Conservation (phyloP, 768 basidiomycete genomes). For the Amylocystis lapponica region DNA sequence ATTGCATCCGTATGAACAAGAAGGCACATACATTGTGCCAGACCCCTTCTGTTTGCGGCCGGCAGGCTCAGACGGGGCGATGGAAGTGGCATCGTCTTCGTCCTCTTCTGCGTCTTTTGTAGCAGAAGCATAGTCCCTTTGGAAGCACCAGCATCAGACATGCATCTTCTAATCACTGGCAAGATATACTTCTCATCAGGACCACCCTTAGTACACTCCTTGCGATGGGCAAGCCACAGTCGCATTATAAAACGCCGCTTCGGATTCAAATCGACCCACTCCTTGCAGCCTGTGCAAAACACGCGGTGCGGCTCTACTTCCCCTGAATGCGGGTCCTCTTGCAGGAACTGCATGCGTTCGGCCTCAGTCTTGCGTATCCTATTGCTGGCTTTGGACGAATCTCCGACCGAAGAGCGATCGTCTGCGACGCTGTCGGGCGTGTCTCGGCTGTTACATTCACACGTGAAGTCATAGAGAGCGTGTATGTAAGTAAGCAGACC, state of each 20-base stretch:
- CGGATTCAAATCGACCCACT: conserved; percentile 51
- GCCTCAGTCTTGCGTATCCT: conserved; percentile 50
- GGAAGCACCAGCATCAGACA: too few species aligned
- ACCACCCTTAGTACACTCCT: conserved; percentile 39
- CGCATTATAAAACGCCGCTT: conserved; percentile 50
- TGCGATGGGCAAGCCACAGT: conserved; percentile 57
- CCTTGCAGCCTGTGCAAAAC: conserved; percentile 54
- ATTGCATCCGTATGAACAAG: background rate
- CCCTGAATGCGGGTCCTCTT: conserved; percentile 54
- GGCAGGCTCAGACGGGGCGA: conserved; percentile 27
- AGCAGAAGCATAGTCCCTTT: too few species aligned
- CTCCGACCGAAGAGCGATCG: conserved; percentile 49
- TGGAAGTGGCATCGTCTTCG: conserved; percentile 21
- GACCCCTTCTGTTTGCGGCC: conserved; percentile 44
- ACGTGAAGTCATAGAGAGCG: too few species aligned
- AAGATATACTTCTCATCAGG: conserved; percentile 5
- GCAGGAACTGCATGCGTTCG: conserved; percentile 60
- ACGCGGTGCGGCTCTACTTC: conserved; percentile 51
- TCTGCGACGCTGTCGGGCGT: conserved; percentile 31
- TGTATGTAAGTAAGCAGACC: too few species aligned
- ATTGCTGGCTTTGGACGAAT: conserved; percentile 38
- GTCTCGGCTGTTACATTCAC: conserved; percentile 12
- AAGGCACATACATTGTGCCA: conserved; percentile 33
- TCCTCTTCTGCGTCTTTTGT: conserved; percentile 13
- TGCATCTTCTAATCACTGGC: too few species aligned